These are phyloP conservation scores for Coniochaeta pulveracea DNA, from an alignment of 2,329 filamentous ascomycete species.

Conservation along the genomic window DNA sequence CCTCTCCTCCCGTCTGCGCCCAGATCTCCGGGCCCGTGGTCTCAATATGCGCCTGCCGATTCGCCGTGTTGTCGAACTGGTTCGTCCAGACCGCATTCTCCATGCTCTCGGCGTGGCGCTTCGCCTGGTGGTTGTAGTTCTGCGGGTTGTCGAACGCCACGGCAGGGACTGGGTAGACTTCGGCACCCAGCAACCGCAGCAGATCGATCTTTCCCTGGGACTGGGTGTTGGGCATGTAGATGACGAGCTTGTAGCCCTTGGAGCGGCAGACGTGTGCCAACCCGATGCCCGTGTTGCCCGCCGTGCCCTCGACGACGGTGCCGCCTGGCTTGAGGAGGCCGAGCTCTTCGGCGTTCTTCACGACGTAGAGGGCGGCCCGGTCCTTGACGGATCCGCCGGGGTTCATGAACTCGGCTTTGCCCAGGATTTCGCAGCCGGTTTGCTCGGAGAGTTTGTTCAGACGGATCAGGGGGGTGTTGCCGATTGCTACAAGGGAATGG, in stretches of 20 bases:
- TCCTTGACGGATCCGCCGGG: constrained; percentile 95
- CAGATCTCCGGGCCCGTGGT: constrained; percentile 97
- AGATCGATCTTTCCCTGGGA: constrained; percentile 97
- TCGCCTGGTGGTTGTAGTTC: constrained; percentile 97
- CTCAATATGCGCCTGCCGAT: constrained; percentile 87
- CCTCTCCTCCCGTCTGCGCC: constrained; percentile 72
- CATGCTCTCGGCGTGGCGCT: constrained; percentile 72
- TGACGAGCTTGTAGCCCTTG: constrained; percentile 87
- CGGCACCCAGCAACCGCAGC: constrained; percentile 77
- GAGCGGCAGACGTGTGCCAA: constrained; percentile 92
- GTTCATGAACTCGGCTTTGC: constrained; percentile 98
- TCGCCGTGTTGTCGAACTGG: constrained; percentile 95
- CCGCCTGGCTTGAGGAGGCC: constrained; percentile 76
- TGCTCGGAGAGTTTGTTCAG: constrained; percentile 79
- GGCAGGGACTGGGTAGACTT: constrained; percentile 91
- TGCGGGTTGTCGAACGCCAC: constrained; percentile 90
- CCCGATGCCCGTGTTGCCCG: constrained; percentile 95
- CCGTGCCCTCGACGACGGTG: constrained; percentile 93
- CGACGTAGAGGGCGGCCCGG: constrained; percentile 86
- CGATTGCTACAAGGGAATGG: constrained; percentile 85
- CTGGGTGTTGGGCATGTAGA: constrained; percentile 99
- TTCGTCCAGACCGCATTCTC: constrained; percentile 97
- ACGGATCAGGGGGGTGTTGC: constrained; percentile 90
- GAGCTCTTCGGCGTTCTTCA: constrained; percentile 83
- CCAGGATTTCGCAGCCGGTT: constrained; percentile 87